Evolutionary conservation across 257 asterid genomes (phyloP), one percentile per base, ranked within the genome.

Genomic region (Dorcoceras hygrometricum): DNA sequence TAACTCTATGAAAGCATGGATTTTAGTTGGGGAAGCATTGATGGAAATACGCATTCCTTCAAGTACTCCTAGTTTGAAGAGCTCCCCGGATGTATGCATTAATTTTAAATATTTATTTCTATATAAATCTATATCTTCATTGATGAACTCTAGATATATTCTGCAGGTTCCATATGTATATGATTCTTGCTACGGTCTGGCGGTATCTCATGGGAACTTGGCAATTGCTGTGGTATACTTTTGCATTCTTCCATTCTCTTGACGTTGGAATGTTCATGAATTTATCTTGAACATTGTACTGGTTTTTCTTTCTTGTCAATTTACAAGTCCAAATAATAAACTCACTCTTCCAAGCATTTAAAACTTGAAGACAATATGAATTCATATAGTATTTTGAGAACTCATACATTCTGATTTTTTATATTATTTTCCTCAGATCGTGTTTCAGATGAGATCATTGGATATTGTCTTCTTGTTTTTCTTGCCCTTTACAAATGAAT

Each of bases 131-230:
- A 3, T 60, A 16, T 54, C 36, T 57, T 60, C 3, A 25, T 71
- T n/a, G 65, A 73, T 57, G 68, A 64, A 65, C 71, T 23, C 61
- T 69, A 62, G 64, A 74, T 28, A 57, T 34, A 54, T 4, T 26
- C 29, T 73, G 69, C 89, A 92, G 97, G 89, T 78, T 68, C 88
- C 92, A 59, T 60, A 74, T 79, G 92, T 71, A 29, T 80, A 80
- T 71, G 87, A 86, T 78, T 87, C 94, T 63, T 90, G 96, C 86
- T 94, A 83, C 76, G 99, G 99, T 75, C 77, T 94, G 67, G 93
- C 97, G 10, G 68, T 88, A 67, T 94, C 99, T 61, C 95, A 95
- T 56, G 96, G 96, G 78, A 88, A 78, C 76, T 83, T 94, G 82
- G 87, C 86, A 71, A 70, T 90, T 77, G 95, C 95, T 20, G 88